A percentile compares a stretch with the other conserved stretches of the same genome.
phyloP scores from a whole-genome alignment of 2,329 filamentous ascomycete genomes.

The Sporothrix protearum region DNA sequence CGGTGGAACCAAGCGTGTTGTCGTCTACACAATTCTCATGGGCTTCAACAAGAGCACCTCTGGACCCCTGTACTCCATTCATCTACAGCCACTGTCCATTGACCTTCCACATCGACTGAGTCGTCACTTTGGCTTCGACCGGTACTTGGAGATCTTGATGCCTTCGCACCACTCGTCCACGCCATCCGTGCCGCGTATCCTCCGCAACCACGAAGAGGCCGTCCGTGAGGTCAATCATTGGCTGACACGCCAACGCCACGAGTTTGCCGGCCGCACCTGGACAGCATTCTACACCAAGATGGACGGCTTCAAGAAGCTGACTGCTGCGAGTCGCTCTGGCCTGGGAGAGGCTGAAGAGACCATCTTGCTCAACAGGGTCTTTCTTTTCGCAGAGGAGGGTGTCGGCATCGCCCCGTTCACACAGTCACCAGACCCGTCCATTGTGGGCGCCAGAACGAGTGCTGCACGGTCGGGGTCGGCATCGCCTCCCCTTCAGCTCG shows the following conservation, averaged over 20 bases:
- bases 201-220: constrained; percentile 36
- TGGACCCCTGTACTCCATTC: constrained; percentile 44
- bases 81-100: constrained; percentile 47
- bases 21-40: constrained; percentile 45
- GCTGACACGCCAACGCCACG: constrained; percentile 40
- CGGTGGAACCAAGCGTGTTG: constrained; percentile 37
- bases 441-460: neutral
- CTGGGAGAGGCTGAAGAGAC: constrained; percentile 34
- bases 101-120: constrained; percentile 50
- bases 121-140: constrained; percentile 55
- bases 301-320: constrained; percentile 39
- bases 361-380: constrained; percentile 43
- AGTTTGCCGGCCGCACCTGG: constrained; percentile 48
- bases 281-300: constrained; percentile 45
- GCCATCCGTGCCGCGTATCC: constrained; percentile 28
- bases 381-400: constrained; percentile 55
- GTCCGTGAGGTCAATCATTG: constrained; percentile 41
- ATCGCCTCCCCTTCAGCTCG: neutral
- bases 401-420: constrained; percentile 35
- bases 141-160: constrained; percentile 55
- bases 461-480: neutral
- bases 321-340: constrained; percentile 31
- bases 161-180: constrained; percentile 41
- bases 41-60: constrained; percentile 36
- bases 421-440: neutral